A percentile compares a stretch with the other conserved stretches of the same genome.
These are phyloP conservation scores for Termitomyces sp. DNA, from an alignment of 768 basidiomycete species.

Conservation along the genomic window DNA sequence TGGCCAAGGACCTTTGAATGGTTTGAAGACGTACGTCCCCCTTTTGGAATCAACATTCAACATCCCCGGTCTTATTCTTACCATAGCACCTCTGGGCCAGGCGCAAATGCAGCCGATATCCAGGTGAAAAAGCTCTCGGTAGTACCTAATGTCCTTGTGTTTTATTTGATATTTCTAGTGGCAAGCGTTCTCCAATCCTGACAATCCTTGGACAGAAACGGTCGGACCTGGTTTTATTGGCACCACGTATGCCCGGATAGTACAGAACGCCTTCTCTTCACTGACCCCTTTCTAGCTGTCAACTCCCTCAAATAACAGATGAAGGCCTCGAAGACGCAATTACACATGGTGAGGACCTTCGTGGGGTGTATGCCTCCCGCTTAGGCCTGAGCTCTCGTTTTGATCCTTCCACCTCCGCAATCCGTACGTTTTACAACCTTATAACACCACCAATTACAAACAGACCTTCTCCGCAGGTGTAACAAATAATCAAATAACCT, in stretches of 20 bases:
- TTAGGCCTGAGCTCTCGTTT: slow-evolving; percentile 30
- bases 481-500: slow-evolving; percentile 49
- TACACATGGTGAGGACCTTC: slow-evolving; percentile 43
- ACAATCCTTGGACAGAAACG: slow-evolving; percentile 37
- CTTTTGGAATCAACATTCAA: background rate
- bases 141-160: background rate
- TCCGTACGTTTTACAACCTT: slow-evolving; percentile 26
- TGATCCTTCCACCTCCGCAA: slow-evolving; percentile 26
- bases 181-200: slow-evolving; percentile 31
- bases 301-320: slow-evolving; percentile 44
- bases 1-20: slow-evolving; percentile 33
- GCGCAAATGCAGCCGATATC: slow-evolving; percentile 24
- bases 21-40: slow-evolving; percentile 23
- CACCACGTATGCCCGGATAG: slow-evolving; percentile 29
- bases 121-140: slow-evolving; percentile 20
- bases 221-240: slow-evolving; percentile 40
- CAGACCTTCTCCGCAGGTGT: slow-evolving; percentile 26
- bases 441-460: background rate
- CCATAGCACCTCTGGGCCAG: slow-evolving; percentile 20
- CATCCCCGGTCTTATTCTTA: background rate
- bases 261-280: background rate
- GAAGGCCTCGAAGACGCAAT: slow-evolving; percentile 40
- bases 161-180: slow-evolving; percentile 25
- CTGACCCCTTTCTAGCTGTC: slow-evolving; percentile 29
- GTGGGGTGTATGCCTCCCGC: slow-evolving; percentile 36